Base-by-base conservation (phyloP, 805 yeast species). In the Huiozyma sinensis region DNA sequence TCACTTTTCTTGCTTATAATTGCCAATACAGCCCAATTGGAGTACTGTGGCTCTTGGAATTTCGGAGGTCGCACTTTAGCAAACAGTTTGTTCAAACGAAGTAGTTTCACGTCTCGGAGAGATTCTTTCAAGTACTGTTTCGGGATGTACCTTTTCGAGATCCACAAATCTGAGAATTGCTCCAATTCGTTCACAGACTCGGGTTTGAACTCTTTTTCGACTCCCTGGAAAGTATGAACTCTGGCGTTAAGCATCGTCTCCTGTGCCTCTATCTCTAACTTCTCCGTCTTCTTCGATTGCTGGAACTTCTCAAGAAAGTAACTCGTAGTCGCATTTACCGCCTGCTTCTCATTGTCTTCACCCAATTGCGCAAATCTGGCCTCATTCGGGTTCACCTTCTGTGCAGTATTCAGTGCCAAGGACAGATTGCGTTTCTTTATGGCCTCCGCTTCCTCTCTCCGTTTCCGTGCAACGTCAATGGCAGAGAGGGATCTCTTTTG, bases 11-110 rank as follows among this genome's bases (percentile, higher is more conserved):
- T 55, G 5, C 77, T 65, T 0, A 89, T 67, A 2, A 84, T 69
- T 1, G 95, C 97, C n/a, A 81, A 54, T 1, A 79, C 72, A n/a
- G 81, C 80, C 83, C 87, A 88, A 56, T 89, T 88, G 3, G 81
- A 63, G 53, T 81, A 80, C 32, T 65, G 63, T 0, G 95, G 95
- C 39, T 83, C 83, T 6, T 63, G 57, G 55, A 74, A 88, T 17
- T 75, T 67, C 0, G 95, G 92, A 2, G 92, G 81, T 29, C 59
- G 50, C 1, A 88, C 77, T 49, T 79, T 77, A 1, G 86, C 81
- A 51, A 76, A 70, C 2, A 83, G 58, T 50, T 79, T 77, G 7
- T 73, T 72, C 2, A 85, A 58, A 36, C 83, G 66, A 39, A 84
- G 61, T 0, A 81, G 57, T 50, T 79, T 77, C 47, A 75, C 72